Base-by-base conservation (phyloP, 164 flowering plant genomes). In the Vitis rupestris region DNA sequence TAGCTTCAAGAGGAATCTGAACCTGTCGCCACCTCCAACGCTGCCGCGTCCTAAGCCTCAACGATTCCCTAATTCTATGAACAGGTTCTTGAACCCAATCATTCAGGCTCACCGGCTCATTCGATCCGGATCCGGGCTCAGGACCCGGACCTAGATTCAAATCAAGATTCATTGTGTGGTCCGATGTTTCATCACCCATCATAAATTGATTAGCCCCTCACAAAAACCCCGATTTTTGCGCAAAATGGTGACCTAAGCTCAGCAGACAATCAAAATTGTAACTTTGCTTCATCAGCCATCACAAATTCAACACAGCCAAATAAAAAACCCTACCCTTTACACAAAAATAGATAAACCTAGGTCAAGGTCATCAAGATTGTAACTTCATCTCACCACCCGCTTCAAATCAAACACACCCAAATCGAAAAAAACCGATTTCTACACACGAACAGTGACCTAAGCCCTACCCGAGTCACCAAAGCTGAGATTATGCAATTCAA, bases 81-180 rank as follows among this genome's bases (percentile, higher is more conserved):
- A 74, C 14, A 30, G 85, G 82, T 9, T 65, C 74, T 15, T 71
- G 79, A 30, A 81, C 58, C 89, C 84, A 86, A 8, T 80, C 81
- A 57, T 76, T 85, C 76, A 86, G 73, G 69, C 66, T 83, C 51
- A 79, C 65, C 14, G 79, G 29, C 8, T 76, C 84, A 64, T n/a
- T 75, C 15, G 81, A 58, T 48, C 48, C 82, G 2, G 77, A 23
- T 3, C 55, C 83, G 8, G 79, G 67, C 55, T 73, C 84, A 7
- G 86, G 83, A 48, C 61, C 82, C 70, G 91, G 90, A 49, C 91
- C 89, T 77, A 89, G 81, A 71, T 89, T 89, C 81, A 89, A 84
- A 73, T 89, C 91, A 13, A 89, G 88, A 74, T 89, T 84, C 93
- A 87, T 85, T 31, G 85, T n/a, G 66, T 37, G 44, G 44, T 71